phyloP scores from a whole-genome alignment of 345 rosid genomes.

The Theobroma cacao region DNA sequence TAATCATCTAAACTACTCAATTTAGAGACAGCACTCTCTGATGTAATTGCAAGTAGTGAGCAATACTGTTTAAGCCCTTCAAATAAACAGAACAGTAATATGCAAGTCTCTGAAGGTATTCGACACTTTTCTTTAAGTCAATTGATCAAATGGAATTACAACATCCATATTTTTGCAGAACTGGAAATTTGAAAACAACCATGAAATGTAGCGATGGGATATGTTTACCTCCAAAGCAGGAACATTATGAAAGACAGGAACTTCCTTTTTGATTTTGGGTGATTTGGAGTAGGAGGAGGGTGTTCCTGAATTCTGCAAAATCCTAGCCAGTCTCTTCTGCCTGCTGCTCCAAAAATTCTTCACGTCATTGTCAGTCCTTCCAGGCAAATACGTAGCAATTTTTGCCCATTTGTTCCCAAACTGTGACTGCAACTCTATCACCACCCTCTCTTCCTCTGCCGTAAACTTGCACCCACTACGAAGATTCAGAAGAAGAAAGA shows the following conservation, averaged over 20 bases:
- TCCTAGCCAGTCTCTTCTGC: slow-evolving; percentile 77
- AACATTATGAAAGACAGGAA: slow-evolving; percentile 16
- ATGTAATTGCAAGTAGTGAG: too few relatives aligned
- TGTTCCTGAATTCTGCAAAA: slow-evolving; percentile 46
- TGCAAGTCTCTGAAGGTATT: not conserved
- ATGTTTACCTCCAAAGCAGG: slow-evolving; percentile 24
- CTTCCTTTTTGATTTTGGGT: slow-evolving; percentile 16
- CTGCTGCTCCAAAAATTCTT: slow-evolving; percentile 98
- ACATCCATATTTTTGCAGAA: not conserved
- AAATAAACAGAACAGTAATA: not conserved
- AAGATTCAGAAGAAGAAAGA: not conserved
- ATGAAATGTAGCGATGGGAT: not conserved
- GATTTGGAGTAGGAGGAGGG: slow-evolving; percentile 44
- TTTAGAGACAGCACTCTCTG: too few relatives aligned
- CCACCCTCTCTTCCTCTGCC: slow-evolving; percentile 79
- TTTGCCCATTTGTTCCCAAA: slow-evolving; percentile 96
- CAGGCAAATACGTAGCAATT: slow-evolving; percentile 79
- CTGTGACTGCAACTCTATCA: slow-evolving; percentile 81
- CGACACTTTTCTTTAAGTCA: not conserved
- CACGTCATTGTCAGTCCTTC: slow-evolving; percentile 90
- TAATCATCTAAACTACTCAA: too few relatives aligned
- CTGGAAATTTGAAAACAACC: not conserved
- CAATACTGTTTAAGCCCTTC: not conserved
- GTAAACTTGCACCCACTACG: slow-evolving; percentile 87
- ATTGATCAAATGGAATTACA: not conserved